Percentiles rank a stretch among this genome's conserved stretches.
Evolutionary conservation across 371 early-diverging fungal genomes (phyloP).

Genomic region (Saksenaea vasiformis): DNA sequence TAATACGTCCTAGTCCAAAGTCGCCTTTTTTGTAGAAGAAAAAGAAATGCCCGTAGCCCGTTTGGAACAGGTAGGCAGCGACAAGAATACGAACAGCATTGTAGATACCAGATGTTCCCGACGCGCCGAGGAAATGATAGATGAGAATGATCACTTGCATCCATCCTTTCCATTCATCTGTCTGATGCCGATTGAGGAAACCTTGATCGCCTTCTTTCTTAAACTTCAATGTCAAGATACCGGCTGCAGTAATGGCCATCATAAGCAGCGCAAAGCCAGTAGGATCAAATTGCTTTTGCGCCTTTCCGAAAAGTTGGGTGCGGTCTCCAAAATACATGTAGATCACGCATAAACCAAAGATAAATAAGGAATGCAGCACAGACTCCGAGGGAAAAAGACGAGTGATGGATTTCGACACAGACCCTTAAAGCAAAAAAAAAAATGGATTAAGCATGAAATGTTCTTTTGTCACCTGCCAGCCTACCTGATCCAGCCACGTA

Average conservation of each 20-base stretch:
- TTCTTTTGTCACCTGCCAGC: background rate
- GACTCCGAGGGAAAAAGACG: constrained; percentile 24
- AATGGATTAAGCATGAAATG: too few relatives aligned
- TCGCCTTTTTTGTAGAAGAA: constrained; percentile 72
- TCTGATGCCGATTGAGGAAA: constrained; percentile 72
- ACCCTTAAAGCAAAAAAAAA: constrained; percentile 4
- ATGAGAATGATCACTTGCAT: constrained; percentile 80
- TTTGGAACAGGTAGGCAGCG: constrained; percentile 78
- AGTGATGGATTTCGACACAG: background rate
- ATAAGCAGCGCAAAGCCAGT: constrained; percentile 47
- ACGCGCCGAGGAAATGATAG: constrained; percentile 74
- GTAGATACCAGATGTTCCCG: constrained; percentile 64
- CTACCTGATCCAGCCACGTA: constrained; percentile 29
- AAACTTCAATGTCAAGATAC: constrained; percentile 33
- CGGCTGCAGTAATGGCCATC: constrained; percentile 39
- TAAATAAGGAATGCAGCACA: constrained; percentile 45
- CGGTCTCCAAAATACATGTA: constrained; percentile 72
- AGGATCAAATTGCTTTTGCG: constrained; percentile 57
- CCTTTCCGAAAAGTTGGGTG: constrained; percentile 67
- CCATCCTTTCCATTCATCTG: constrained; percentile 89
- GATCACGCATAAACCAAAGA: constrained; percentile 55
- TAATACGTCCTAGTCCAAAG: constrained; percentile 61
- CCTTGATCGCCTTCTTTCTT: constrained; percentile 50
- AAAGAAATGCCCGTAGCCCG: constrained; percentile 78
- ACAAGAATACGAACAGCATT: constrained; percentile 71